These are phyloP conservation scores for Hymenoscyphus salicellus DNA, from an alignment of 2,329 filamentous ascomycete species.

Conservation along the genomic window DNA sequence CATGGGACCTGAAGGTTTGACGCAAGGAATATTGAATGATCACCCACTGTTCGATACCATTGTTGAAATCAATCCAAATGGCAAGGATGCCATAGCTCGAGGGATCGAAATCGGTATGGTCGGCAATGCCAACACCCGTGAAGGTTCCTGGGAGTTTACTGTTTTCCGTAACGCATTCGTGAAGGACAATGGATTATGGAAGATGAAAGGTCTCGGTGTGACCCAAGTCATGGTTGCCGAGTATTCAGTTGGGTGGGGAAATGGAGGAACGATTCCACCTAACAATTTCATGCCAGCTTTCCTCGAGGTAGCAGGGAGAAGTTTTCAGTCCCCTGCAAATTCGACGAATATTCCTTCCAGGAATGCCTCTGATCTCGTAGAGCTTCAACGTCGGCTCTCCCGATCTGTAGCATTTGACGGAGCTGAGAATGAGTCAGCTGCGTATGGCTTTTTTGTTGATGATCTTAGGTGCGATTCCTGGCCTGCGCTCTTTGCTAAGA, in stretches of 20 bases:
- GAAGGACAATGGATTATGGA: conserved; percentile 12
- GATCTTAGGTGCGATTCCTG: conserved; percentile 8
- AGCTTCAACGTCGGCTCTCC: conserved; percentile 7
- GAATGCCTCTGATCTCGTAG: neutral
- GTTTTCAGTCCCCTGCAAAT: neutral
- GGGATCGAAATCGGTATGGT: conserved; percentile 12
- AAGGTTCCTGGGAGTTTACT: conserved; percentile 9
- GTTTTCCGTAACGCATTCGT: conserved; percentile 12
- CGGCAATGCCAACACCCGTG: conserved; percentile 2
- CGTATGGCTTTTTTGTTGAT: conserved; percentile 13
- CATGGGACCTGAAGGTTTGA: conserved; percentile 10
- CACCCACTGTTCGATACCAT: conserved; percentile 5
- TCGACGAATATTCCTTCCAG: neutral
- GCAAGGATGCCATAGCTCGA: conserved; percentile 7
- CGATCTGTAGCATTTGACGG: conserved; percentile 10
- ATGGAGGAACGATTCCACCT: neutral
- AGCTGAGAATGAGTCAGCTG: conserved; percentile 8
- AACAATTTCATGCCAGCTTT: conserved; percentile 1
- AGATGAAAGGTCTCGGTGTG: conserved; percentile 10
- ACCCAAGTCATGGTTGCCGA: conserved; percentile 9
- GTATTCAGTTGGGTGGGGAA: conserved; percentile 12
- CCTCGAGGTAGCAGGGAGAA: neutral
- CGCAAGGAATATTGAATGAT: conserved; percentile 12
- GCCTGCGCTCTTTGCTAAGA: conserved; percentile 2
- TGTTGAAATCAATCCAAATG: conserved; percentile 7